These are phyloP conservation scores for Cinchona pubescens DNA, from an alignment of 257 asterid genomes.

Conservation along the genomic window DNA sequence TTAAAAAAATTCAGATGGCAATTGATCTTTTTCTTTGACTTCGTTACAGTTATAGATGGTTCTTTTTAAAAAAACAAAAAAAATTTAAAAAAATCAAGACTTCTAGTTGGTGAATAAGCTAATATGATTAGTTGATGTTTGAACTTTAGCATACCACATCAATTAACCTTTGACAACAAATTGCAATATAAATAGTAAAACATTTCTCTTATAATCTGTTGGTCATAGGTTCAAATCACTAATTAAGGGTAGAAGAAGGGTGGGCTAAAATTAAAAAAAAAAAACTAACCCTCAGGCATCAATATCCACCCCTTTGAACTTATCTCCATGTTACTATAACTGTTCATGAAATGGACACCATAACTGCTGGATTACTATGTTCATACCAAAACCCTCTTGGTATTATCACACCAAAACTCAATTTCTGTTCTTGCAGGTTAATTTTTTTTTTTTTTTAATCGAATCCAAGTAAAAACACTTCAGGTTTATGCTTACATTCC, in stretches of 20 bases:
- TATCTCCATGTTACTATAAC: slow-evolving; percentile 2
- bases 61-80: too few relatives aligned
- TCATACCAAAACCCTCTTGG: background rate
- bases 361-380: background rate
- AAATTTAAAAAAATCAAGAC: background rate
- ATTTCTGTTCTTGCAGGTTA: background rate
- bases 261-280: too few relatives aligned
- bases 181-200: too few relatives aligned
- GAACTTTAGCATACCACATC: background rate
- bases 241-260: too few relatives aligned
- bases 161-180: too few relatives aligned
- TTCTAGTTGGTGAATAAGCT: slow-evolving; percentile 9
- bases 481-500: background rate
- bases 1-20: background rate
- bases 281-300: background rate
- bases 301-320: background rate
- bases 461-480: background rate
- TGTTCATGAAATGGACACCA: background rate
- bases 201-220: too few relatives aligned
- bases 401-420: background rate
- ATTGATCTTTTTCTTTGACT: slow-evolving; percentile 23
- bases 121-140: slow-evolving; percentile 8
- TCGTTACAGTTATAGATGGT: background rate
- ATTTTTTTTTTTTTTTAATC: background rate
- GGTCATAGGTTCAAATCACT: too few relatives aligned